Conservation (phyloP, 352 stramenopile genomes). For the Phytophthora litchii region DNA sequence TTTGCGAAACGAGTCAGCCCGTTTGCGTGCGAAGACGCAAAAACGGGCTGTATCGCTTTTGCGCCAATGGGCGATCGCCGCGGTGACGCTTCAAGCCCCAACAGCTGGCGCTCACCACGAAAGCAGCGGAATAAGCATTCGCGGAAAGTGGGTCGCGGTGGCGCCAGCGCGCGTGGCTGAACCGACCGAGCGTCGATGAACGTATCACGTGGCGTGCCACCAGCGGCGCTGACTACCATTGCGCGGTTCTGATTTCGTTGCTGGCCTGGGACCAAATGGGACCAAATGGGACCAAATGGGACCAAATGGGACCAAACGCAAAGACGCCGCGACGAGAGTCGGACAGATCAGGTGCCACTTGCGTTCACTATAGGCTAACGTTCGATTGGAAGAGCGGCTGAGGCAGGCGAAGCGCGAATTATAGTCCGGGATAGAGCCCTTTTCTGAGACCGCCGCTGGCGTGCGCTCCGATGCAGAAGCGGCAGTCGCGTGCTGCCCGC, state of each 20-base stretch:
- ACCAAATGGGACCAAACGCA: conserved; percentile 3
- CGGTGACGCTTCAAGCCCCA: conserved; percentile 22
- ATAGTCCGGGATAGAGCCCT: conserved; percentile 18
- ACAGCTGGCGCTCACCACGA: conserved; percentile 31
- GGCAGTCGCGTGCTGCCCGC: conserved; percentile 23
- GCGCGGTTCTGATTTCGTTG: conserved; percentile 28
- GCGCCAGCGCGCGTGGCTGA: conserved; percentile 10
- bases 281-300: conserved; percentile 9
- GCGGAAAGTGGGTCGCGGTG: conserved; percentile 3
- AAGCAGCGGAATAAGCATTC: conserved; percentile 22
- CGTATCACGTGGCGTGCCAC: conserved; percentile 21
- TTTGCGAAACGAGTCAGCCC: neutral
- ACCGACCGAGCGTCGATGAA: conserved; percentile 15
- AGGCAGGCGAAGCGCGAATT: conserved; percentile 30
- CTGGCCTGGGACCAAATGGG: conserved; percentile 13
- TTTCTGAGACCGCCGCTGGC: conserved; percentile 13
- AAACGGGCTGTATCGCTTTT: conserved; percentile 22
- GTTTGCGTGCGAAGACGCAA: conserved; percentile 19
- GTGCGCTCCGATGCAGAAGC: conserved; percentile 18
- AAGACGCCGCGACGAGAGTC: conserved; percentile 21
- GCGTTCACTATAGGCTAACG: conserved; percentile 22
- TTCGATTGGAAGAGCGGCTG: conserved; percentile 37
- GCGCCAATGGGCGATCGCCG: neutral
- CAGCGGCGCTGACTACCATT: neutral
- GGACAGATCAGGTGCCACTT: conserved; percentile 17